Base-by-base conservation (phyloP, 371 early-diverging fungal genomes). In the Mortierella polycephala region DNA sequence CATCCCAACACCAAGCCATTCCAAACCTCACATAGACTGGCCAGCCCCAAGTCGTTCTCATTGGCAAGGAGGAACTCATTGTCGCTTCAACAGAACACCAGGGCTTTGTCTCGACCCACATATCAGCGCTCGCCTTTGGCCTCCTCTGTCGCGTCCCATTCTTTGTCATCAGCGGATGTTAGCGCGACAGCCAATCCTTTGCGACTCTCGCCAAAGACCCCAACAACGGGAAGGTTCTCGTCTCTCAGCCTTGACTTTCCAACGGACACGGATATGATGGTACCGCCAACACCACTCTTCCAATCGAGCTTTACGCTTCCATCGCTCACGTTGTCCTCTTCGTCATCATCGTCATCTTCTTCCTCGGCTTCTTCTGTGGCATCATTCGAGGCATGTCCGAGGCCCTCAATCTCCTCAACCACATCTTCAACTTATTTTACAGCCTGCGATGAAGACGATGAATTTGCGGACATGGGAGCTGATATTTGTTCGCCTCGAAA, bases 1-100 rank as follows among this genome's bases (percentile, higher is more conserved):
- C 63, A 60, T 23, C 74, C 74, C n/a, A 73, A 63, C 56, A 73
- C 67, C 37, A 73, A 73, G 58, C 74, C 74, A 18, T 73, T 73
- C 46, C 74, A 67, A 13, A 44, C 63, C 23, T 47, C 74, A n/a
- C 52, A 42, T 59, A 55, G 67, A 50, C 39, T 67, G 53, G 49
- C 63, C 39, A 40, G 54, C 3, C 64, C 74, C 21, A 70, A 54
- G 54, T 59, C 70, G 20, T 55, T 59, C 60, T 23, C 52, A 41
- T 8, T 55, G 9, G 52, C 62, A 12, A 59, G 60, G 42, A 23
- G 67, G 20, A 47, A 18, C 37, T 45, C 23, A 9, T 11, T 42
- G 42, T 51, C 14, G 57, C 37, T 46, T 50, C 42, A 18, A 37
- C 23, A 39, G 30, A 21, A 37, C 56, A 56, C 13, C 56, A 12